phyloP scores from a whole-genome alignment of 2,329 filamentous ascomycete genomes.

The Microsporum ferrugineum region DNA sequence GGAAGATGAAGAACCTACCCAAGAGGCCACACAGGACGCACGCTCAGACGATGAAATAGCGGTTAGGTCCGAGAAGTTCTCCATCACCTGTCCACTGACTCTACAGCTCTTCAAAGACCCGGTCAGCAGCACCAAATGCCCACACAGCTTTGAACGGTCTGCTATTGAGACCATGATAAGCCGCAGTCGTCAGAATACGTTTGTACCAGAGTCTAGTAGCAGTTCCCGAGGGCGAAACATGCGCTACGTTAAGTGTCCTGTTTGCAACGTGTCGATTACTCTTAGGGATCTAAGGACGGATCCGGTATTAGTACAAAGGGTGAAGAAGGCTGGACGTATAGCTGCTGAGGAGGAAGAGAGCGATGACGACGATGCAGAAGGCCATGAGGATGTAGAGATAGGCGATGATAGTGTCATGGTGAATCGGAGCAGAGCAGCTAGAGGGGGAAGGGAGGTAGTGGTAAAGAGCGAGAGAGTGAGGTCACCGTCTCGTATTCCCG shows the following conservation, averaged over 20 bases:
- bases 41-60: conserved; percentile 27
- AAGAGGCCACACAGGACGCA: not conserved
- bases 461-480: conserved; percentile 2
- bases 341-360: conserved; percentile 22
- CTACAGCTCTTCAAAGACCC: conserved; percentile 36
- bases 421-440: conserved; percentile 11
- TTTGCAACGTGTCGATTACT: conserved; percentile 31
- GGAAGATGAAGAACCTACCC: not conserved
- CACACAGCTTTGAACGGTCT: conserved; percentile 38
- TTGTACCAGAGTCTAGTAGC: conserved; percentile 15
- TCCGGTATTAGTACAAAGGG: conserved; percentile 29
- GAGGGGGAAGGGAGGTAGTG: conserved; percentile 12
- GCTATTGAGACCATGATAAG: conserved; percentile 38
- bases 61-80: conserved; percentile 36
- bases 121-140: conserved; percentile 39
- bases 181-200: conserved; percentile 21
- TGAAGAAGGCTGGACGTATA: conserved; percentile 25
- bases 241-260: conserved; percentile 30
- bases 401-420: conserved; percentile 8
- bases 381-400: conserved; percentile 21
- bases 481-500: not conserved
- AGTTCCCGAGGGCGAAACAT: conserved; percentile 10
- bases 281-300: conserved; percentile 31
- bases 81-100: conserved; percentile 39
- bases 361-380: conserved; percentile 23